Evolutionary conservation across 2,329 filamentous ascomycete species (phyloP).

Genomic region (Malbranchea zuffiana): DNA sequence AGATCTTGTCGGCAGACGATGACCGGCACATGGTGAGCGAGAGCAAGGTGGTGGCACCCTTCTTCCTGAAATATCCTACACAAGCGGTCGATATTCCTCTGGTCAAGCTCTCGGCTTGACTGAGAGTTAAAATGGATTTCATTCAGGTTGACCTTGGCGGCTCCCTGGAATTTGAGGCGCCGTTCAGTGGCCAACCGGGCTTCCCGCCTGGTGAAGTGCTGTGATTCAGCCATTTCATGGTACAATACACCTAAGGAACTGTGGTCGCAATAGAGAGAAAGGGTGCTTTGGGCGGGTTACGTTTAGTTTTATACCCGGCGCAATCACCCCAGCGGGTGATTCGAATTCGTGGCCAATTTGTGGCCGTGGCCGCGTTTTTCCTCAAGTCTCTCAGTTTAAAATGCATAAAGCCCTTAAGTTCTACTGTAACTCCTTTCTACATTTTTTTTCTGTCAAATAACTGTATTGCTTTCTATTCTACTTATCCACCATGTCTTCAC

Average conservation of each 20-base stretch:
- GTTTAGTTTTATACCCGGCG: background rate
- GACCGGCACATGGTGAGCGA: constrained; percentile 18
- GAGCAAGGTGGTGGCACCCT: constrained; percentile 17
- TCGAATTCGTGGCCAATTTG: background rate
- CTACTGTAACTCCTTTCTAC: too few relatives aligned
- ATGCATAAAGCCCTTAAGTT: too few relatives aligned
- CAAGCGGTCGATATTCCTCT: constrained; percentile 18
- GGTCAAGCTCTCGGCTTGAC: constrained; percentile 14
- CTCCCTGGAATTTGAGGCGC: constrained; percentile 19
- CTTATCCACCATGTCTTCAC: too few relatives aligned
- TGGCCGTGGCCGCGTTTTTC: background rate
- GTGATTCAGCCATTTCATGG: background rate
- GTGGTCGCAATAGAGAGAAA: background rate
- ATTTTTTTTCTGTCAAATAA: too few relatives aligned
- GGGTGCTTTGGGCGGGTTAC: background rate
- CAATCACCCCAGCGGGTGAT: background rate
- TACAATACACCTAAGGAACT: background rate
- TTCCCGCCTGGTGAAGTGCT: constrained; percentile 14
- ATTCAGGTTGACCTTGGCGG: constrained; percentile 18
- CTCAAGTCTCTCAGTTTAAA: too few relatives aligned
- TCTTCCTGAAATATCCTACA: constrained; percentile 18
- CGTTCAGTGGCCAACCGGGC: constrained; percentile 15
- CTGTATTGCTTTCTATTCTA: too few relatives aligned
- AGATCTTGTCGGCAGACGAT: constrained; percentile 1
- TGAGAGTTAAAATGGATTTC: constrained; percentile 18